Evolutionary conservation across 768 basidiomycete species (phyloP).

Genomic region (Pilatotrama ljubarskyi): DNA sequence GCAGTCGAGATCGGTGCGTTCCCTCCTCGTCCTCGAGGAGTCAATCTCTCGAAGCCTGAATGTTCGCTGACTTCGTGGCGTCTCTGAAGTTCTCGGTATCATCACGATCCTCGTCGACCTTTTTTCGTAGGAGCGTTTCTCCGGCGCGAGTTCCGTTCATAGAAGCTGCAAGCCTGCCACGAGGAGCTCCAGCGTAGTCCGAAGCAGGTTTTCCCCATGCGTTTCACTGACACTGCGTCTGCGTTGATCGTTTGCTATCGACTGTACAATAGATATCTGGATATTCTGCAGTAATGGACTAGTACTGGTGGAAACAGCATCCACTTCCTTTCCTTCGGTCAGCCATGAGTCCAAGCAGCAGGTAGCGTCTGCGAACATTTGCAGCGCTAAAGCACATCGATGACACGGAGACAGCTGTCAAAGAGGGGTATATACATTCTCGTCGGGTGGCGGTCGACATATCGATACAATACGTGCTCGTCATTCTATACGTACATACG

Average conservation of each 20-base stretch:
- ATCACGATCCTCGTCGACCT: slow-evolving; percentile 89
- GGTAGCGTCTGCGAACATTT: neutral
- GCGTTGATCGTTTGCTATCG: too few species aligned
- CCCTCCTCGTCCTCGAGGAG: neutral
- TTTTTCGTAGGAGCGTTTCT: slow-evolving; percentile 25
- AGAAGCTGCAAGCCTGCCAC: too few species aligned
- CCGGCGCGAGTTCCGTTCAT: too few species aligned
- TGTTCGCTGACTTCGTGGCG: slow-evolving; percentile 4
- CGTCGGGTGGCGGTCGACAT: neutral
- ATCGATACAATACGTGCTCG: slow-evolving; percentile 7
- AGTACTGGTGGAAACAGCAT: too few species aligned
- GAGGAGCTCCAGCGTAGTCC: too few species aligned
- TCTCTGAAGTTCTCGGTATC: slow-evolving; percentile 77
- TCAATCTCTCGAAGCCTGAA: neutral
- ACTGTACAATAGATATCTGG: neutral
- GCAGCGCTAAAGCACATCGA: too few species aligned
- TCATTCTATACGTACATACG: slow-evolving; percentile 8
- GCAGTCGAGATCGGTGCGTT: slow-evolving; percentile 77
- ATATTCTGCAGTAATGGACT: neutral
- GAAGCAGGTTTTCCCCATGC: too few species aligned
- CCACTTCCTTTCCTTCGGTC: too few species aligned
- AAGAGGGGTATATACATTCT: slow-evolving; percentile 11
- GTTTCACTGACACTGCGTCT: too few species aligned
- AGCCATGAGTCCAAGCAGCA: too few species aligned
- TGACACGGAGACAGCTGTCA: neutral